Percentiles rank a stretch among this genome's conserved stretches.
Conservation (phyloP, 2,329 filamentous ascomycete species). For the Aphanocladium album region DNA sequence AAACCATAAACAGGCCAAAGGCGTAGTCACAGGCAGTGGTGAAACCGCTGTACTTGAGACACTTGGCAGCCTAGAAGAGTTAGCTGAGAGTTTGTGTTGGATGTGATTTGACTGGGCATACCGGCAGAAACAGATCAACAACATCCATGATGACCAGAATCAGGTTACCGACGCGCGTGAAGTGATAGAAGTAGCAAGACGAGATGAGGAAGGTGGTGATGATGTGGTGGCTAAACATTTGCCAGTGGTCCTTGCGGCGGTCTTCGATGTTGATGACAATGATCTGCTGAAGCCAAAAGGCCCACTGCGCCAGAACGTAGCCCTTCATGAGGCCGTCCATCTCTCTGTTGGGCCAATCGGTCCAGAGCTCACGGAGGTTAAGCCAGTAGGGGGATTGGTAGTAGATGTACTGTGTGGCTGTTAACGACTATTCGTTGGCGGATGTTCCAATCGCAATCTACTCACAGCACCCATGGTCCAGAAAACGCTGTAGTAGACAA, state of each 20-base stretch:
- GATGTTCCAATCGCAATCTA: slow-evolving; percentile 13
- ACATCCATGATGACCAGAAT: slow-evolving; percentile 92
- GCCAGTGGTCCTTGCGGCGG: slow-evolving; percentile 86
- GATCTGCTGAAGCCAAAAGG: slow-evolving; percentile 93
- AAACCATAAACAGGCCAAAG: slow-evolving; percentile 80
- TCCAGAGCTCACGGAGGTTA: slow-evolving; percentile 75
- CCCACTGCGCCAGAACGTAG: slow-evolving; percentile 86
- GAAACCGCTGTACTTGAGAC: slow-evolving; percentile 83
- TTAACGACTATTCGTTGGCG: background rate
- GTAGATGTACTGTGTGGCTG: slow-evolving; percentile 64
- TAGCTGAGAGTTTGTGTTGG: background rate
- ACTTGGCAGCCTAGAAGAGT: slow-evolving; percentile 68
- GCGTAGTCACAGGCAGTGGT: slow-evolving; percentile 71
- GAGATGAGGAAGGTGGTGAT: slow-evolving; percentile 79
- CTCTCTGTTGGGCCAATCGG: slow-evolving; percentile 75
- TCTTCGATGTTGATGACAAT: slow-evolving; percentile 93
- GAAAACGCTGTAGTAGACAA: slow-evolving; percentile 76
- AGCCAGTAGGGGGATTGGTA: slow-evolving; percentile 72
- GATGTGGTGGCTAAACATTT: slow-evolving; percentile 94
- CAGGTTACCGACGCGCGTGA: slow-evolving; percentile 81
- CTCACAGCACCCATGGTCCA: slow-evolving; percentile 81
- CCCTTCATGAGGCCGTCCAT: slow-evolving; percentile 71
- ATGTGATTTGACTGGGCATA: slow-evolving; percentile 39
- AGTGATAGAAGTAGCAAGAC: slow-evolving; percentile 79
- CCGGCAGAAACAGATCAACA: slow-evolving; percentile 81